Percentiles rank a stretch among this genome's conserved stretches.
Conservation (phyloP, 2,329 filamentous ascomycete genomes). For the Tolypocladium cylindrosporum region DNA sequence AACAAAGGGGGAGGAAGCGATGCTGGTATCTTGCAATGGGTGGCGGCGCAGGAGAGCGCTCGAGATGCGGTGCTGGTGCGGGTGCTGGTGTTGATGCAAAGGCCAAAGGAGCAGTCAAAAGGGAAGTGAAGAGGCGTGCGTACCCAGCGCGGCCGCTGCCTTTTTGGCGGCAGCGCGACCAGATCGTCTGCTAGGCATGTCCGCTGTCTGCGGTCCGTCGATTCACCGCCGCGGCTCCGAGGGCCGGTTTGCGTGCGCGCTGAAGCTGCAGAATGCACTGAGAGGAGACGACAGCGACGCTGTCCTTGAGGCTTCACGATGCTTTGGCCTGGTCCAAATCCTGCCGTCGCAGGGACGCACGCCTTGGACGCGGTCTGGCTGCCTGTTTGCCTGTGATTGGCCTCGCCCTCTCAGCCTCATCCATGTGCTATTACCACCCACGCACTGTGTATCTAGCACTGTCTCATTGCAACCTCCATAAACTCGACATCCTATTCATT, state of each 20-base stretch:
- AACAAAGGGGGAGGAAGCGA: not conserved
- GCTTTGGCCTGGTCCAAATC: not conserved
- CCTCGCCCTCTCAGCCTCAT: not conserved
- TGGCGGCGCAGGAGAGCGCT: not conserved
- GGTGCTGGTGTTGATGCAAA: not conserved
- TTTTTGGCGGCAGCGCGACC: slow-evolving; percentile 44
- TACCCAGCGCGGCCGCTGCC: slow-evolving; percentile 43
- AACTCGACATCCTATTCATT: not conserved
- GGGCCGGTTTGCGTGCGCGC: not conserved
- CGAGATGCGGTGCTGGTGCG: not conserved
- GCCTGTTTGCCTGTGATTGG: not conserved
- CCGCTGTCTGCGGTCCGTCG: not conserved
- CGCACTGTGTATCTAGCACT: not conserved
- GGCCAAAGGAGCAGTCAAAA: not conserved
- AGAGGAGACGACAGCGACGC: not conserved
- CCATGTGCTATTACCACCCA: not conserved
- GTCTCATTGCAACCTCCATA: not conserved
- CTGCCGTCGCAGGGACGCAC: not conserved
- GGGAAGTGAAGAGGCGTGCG: slow-evolving; percentile 13
- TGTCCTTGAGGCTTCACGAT: not conserved
- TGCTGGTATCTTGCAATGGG: not conserved
- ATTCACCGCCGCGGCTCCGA: not conserved
- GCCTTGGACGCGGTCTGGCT: not conserved
- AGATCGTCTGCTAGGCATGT: slow-evolving; percentile 34
- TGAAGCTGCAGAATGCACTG: not conserved